Evolutionary conservation across 1,284 basidiomycete genomes (phyloP).

Genomic region (Cutaneotrichosporon cutaneum): DNA sequence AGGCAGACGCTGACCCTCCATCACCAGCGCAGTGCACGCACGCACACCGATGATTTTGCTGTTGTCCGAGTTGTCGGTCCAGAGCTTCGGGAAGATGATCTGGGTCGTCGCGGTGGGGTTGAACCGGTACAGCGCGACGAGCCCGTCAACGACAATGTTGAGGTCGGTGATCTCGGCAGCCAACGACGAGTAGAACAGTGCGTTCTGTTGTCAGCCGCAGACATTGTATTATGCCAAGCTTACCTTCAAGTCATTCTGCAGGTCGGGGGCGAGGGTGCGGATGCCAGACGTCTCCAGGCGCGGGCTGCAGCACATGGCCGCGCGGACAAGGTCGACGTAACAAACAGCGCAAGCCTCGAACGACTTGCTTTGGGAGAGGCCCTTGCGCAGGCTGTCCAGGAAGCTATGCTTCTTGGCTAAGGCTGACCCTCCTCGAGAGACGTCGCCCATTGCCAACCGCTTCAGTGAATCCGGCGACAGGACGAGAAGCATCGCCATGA

Average conservation of each 20-base stretch:
- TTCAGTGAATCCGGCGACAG: conserved; percentile 73
- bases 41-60: conserved; percentile 75
- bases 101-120: conserved; percentile 63
- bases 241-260: conserved; percentile 70
- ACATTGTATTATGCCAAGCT: neutral
- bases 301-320: conserved; percentile 67
- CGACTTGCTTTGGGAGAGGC: conserved; percentile 35
- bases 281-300: conserved; percentile 61
- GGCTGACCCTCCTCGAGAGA: conserved; percentile 33
- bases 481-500: conserved; percentile 71
- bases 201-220: conserved; percentile 26
- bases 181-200: conserved; percentile 39
- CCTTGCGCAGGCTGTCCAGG: conserved; percentile 53
- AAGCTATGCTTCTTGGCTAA: conserved; percentile 54
- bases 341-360: conserved; percentile 58
- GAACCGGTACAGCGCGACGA: conserved; percentile 70
- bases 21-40: conserved; percentile 61
- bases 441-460: conserved; percentile 52
- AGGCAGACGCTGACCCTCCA: conserved; percentile 42
- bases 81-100: conserved; percentile 65
- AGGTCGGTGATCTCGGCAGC: conserved; percentile 64
- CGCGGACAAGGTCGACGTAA: conserved; percentile 76
- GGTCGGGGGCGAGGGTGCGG: conserved; percentile 65
- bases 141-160: conserved; percentile 71
- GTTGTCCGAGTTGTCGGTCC: conserved; percentile 71